Evolutionary conservation across 2,329 filamentous ascomycete species (phyloP).

Genomic region (Amauroascus verrucosus): DNA sequence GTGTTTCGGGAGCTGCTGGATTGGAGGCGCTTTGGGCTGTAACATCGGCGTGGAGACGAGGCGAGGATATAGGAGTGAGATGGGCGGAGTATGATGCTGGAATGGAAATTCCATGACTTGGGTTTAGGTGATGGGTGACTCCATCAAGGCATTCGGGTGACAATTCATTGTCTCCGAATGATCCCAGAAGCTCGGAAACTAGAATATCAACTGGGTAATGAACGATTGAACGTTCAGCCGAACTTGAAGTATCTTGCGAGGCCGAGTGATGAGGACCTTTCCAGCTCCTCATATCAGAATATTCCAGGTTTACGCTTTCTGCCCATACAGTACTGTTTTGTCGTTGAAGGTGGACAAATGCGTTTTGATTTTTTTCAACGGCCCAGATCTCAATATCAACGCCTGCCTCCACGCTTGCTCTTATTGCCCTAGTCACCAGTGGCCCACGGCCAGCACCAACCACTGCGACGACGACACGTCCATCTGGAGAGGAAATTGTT

Average conservation of each 20-base stretch:
- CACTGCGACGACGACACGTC: conserved; percentile 74
- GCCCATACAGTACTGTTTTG: conserved; percentile 79
- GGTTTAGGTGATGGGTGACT: conserved; percentile 78
- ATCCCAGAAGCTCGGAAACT: conserved; percentile 81
- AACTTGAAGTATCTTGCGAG: conserved; percentile 23
- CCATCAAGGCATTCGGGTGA: conserved; percentile 95
- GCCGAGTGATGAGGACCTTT: conserved; percentile 54
- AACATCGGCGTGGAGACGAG: conserved; percentile 75
- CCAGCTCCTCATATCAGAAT: conserved; percentile 97
- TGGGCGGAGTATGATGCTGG: conserved; percentile 89
- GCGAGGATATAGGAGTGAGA: conserved; percentile 80
- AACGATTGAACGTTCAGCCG: conserved; percentile 9
- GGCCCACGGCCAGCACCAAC: conserved; percentile 89
- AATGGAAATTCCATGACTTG: conserved; percentile 79
- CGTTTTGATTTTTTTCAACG: conserved; percentile 96
- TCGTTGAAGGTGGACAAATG: conserved; percentile 80
- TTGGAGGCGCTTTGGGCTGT: conserved; percentile 52
- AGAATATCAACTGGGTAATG: conserved; percentile 63
- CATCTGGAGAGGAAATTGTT: conserved; percentile 60
- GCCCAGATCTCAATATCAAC: conserved; percentile 80
- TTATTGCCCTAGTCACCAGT: conserved; percentile 74
- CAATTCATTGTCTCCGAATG: conserved; percentile 93
- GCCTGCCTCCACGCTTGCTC: conserved; percentile 64
- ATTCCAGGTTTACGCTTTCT: conserved; percentile 71
- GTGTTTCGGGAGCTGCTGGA: conserved; percentile 69